Conservation (phyloP, 108 stramenopile genomes). For the Cyclotella sp. region DNA sequence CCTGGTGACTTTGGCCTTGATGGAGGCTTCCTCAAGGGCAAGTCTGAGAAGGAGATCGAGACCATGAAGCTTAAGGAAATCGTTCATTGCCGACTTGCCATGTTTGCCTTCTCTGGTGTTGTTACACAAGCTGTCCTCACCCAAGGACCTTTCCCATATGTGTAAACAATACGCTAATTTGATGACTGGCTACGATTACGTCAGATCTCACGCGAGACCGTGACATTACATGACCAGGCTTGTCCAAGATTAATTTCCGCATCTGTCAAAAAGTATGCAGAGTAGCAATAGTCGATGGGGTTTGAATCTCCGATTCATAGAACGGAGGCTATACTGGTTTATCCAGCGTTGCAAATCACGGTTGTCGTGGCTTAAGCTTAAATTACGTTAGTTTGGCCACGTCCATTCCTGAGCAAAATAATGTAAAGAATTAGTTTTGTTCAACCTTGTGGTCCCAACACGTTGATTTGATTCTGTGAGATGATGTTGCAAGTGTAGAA, state of each 20-base stretch:
- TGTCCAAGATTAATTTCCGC: slow-evolving; percentile 2
- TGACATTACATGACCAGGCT: neutral
- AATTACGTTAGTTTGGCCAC: neutral
- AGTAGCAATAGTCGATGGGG: neutral
- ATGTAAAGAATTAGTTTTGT: slow-evolving; percentile 20
- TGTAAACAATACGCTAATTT: slow-evolving; percentile 38
- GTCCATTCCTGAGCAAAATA: slow-evolving; percentile 19
- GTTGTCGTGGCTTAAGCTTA: neutral
- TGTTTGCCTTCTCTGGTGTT: slow-evolving; percentile 91
- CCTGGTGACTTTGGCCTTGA: slow-evolving; percentile 96
- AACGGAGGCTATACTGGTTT: slow-evolving; percentile 7
- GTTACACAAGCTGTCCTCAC: slow-evolving; percentile 94
- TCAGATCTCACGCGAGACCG: too few relatives aligned
- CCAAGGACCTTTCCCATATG: slow-evolving; percentile 88
- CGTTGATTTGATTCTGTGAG: too few relatives aligned
- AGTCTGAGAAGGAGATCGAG: slow-evolving; percentile 76
- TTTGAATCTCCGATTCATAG: slow-evolving; percentile 15
- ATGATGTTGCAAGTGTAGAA: neutral
- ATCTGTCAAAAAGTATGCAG: neutral
- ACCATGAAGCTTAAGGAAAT: slow-evolving; percentile 87
- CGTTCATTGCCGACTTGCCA: slow-evolving; percentile 90
- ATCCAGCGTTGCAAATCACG: neutral
- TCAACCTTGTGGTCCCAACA: neutral
- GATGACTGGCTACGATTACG: neutral
- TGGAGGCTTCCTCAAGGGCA: slow-evolving; percentile 78